phyloP scores from a whole-genome alignment of 2,329 filamentous ascomycete genomes.

The Cytospora mali region DNA sequence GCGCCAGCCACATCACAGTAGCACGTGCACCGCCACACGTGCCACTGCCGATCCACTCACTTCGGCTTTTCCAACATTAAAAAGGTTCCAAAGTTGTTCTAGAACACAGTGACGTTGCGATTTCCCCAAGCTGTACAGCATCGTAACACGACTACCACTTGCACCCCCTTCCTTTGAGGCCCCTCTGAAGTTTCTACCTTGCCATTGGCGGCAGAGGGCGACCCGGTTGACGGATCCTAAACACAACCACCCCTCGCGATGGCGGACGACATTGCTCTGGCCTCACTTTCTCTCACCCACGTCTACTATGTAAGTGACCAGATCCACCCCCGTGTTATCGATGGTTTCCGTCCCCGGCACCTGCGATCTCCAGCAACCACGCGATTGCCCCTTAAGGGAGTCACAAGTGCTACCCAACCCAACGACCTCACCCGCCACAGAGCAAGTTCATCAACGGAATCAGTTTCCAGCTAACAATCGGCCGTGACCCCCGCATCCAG shows the following conservation, averaged over 20 bases:
- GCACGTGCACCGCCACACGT: neutral
- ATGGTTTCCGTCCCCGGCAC: no score
- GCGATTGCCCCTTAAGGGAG: neutral
- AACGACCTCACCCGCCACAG: no score
- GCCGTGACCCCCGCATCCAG: constrained; percentile 48
- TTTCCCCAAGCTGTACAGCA: neutral
- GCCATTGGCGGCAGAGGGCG: constrained; percentile 19
- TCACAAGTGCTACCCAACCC: no score
- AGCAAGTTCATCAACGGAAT: neutral
- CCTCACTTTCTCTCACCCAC: constrained; percentile 91
- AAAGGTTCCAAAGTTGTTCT: neutral
- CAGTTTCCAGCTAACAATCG: constrained; percentile 12
- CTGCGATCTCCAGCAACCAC: neutral
- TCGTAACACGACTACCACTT: neutral
- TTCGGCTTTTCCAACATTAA: neutral
- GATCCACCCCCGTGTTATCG: neutral
- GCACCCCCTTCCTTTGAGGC: neutral
- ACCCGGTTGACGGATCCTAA: neutral
- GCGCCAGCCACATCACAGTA: neutral
- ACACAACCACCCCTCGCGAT: constrained; percentile 33
- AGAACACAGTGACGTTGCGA: neutral
- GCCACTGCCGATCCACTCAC: neutral
- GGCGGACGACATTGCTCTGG: constrained; percentile 62
- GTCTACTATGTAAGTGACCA: constrained; percentile 83
- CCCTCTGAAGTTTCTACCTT: constrained; percentile 4